Conservation (phyloP, 768 basidiomycete species). For the Tulasnella sp. region DNA sequence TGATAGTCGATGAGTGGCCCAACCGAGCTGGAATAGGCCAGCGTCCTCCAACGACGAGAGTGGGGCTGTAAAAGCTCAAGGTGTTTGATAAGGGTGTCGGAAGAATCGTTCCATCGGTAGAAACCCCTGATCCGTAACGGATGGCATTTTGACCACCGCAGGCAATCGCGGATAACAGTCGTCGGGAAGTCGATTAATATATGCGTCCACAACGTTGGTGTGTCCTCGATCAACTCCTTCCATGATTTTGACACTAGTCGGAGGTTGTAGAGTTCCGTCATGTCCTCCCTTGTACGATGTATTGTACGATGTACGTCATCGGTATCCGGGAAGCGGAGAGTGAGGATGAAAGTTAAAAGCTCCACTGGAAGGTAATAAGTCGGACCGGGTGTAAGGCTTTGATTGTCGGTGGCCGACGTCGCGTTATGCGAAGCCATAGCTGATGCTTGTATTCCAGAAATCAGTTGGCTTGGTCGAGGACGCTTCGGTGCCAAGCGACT, state of each 20-base stretch:
- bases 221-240: not conserved
- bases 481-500: too few relatives aligned
- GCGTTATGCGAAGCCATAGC: too few relatives aligned
- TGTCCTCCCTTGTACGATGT: not conserved
- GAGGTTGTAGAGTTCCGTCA: not conserved
- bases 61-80: not conserved
- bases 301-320: not conserved
- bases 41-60: not conserved
- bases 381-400: too few relatives aligned
- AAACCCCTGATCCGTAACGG: not conserved
- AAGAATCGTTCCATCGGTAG: not conserved
- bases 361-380: not conserved
- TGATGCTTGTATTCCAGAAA: too few relatives aligned
- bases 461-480: too few relatives aligned
- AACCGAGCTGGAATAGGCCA: not conserved
- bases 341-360: not conserved
- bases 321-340: not conserved
- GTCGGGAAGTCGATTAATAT: not conserved
- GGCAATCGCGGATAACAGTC: not conserved
- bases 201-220: not conserved
- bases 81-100: not conserved
- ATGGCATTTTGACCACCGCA: not conserved
- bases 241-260: not conserved
- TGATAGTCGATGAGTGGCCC: not conserved
- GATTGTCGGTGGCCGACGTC: too few relatives aligned